Conservation (phyloP, 2,329 filamentous ascomycete species). For the Cordyceps farinosa region DNA sequence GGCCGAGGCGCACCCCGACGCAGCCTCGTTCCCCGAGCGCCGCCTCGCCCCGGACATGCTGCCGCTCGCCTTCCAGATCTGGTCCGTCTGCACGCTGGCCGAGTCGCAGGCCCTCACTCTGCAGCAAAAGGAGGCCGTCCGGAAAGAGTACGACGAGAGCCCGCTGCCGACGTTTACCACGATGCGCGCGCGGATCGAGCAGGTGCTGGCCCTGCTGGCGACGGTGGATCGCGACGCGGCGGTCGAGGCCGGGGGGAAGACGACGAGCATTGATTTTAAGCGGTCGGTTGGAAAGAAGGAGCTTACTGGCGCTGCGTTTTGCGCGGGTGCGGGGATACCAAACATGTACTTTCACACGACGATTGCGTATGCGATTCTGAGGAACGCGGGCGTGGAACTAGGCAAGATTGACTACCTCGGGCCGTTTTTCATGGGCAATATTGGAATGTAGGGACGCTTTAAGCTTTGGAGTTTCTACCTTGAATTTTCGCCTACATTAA, state of each 20-base stretch:
- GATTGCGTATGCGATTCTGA: conserved; percentile 57
- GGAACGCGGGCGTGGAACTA: conserved; percentile 58
- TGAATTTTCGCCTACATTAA: no score
- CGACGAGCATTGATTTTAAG: conserved; percentile 30
- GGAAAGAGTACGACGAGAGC: not conserved
- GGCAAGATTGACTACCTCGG: conserved; percentile 56
- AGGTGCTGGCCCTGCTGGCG: conserved; percentile 5
- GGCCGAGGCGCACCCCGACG: conserved; percentile 25
- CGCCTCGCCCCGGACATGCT: conserved; percentile 31
- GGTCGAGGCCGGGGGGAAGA: conserved; percentile 29
- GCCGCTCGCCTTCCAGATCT: conserved; percentile 28
- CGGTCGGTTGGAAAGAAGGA: conserved; percentile 23
- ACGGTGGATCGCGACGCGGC: conserved; percentile 23
- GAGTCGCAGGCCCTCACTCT: conserved; percentile 9
- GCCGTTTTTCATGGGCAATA: conserved; percentile 22
- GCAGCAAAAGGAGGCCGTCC: not conserved
- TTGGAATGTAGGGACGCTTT: not conserved
- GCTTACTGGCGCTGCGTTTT: conserved; percentile 37
- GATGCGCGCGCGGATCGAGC: conserved; percentile 33
- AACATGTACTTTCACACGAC: conserved; percentile 63
- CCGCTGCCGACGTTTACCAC: conserved; percentile 32
- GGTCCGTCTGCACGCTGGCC: conserved; percentile 21
- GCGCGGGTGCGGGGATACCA: conserved; percentile 48
- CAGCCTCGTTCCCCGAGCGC: conserved; percentile 19
- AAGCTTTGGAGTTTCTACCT: no score